Base-by-base conservation (phyloP, 139 green algal species). In the Ettlia oleoabundans region DNA sequence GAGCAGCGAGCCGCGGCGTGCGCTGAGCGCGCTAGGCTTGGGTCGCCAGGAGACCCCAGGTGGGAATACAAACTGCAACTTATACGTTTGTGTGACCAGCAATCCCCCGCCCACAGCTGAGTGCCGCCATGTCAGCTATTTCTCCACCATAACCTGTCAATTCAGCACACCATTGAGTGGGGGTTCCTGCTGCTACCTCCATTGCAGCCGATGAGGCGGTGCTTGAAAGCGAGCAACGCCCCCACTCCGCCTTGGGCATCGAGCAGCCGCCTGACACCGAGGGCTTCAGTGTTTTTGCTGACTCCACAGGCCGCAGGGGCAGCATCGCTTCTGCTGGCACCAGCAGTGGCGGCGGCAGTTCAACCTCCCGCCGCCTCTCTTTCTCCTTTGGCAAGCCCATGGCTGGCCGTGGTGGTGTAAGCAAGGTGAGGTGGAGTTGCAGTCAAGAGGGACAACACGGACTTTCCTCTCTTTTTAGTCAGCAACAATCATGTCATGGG, bases 301-400 rank as follows among this genome's bases (percentile, higher is more conserved):
- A 58, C 47, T 10, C 47, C 47, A 58, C 47, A 10, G 47, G 47
- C 47, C 10, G 47, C 55, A 5, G 15, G 55, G 55, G n/a, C 32
- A 22, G 28, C 3, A 22, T 6, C 19, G 30, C 7, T 24, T 18
- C n/a, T 10, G 70, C 33, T 30, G 24, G 67, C 40, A 21, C 32
- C 3, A 33, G 26, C n/a, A 4, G 43, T 32, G 70, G 37, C 10
- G 26, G 66, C 66, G 41, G 66, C 66, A 22, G 38, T 9, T 3
- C 51, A 6, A n/a, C 33, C 35, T 67, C 51, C 8, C 72, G 72
- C 35, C 72, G 72, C 51, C 51, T 79, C 18, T 67, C 72, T 32
- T 79, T 79, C 52, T 66, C 51, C 5, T 67, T 67, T 52, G 51
- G 68, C 26, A 40, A 33, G 18, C 55, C 55, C 9, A 5, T 22